These are phyloP conservation scores for Macrotyloma uniflorum DNA, from an alignment of 306 rosid genomes.

Conservation along the genomic window DNA sequence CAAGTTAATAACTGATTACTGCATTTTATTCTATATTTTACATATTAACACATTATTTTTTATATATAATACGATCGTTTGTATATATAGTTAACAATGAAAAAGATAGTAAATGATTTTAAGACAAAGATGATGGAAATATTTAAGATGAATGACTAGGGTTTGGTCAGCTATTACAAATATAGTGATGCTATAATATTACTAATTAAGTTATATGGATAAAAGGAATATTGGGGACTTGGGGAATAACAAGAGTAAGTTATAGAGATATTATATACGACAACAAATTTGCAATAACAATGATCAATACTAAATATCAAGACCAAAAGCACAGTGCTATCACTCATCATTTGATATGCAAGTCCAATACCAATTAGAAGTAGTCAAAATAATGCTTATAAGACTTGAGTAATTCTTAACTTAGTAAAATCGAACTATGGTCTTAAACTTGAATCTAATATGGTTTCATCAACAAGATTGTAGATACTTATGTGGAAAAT, in stretches of 20 bases:
- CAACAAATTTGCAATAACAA: not conserved
- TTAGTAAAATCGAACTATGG: no score
- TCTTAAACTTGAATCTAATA: not conserved
- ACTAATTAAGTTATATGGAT: no score
- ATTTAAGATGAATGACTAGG: not conserved
- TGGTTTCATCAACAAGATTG: not conserved
- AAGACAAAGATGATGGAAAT: not conserved
- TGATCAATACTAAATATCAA: not conserved
- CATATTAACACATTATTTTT: not conserved
- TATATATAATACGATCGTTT: no score
- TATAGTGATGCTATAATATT: no score
- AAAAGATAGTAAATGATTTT: not conserved
- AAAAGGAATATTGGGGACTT: not conserved
- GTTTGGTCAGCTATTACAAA: not conserved
- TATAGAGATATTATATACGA: not conserved
- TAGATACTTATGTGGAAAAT: not conserved
- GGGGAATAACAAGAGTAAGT: not conserved
- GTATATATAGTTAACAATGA: no score
- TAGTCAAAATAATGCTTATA: not conserved
- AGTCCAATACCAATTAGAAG: not conserved
- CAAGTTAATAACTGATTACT: not conserved
- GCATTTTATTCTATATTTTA: no score
- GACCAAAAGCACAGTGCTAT: not conserved
- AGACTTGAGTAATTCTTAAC: no score
- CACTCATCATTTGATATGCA: not conserved